A percentile compares a stretch with the other conserved stretches of the same genome.
These are phyloP conservation scores for Globisporangium iwayamae DNA, from an alignment of 352 stramenopile genomes.

Conservation along the genomic window DNA sequence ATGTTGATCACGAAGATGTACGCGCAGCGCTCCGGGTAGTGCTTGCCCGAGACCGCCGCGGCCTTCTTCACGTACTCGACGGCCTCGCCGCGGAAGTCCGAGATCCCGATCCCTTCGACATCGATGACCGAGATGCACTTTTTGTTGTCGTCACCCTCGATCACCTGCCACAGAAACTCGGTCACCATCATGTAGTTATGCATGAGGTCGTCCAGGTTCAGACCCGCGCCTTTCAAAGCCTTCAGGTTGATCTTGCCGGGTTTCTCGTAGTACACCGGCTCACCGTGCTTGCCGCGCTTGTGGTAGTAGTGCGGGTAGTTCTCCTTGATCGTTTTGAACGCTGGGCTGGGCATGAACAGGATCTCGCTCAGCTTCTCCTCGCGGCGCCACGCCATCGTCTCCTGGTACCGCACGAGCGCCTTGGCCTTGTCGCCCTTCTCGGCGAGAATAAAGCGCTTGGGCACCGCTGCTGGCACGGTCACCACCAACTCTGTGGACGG, in stretches of 20 bases:
- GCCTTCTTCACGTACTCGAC: conserved; percentile 84
- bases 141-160: conserved; percentile 79
- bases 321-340: conserved; percentile 86
- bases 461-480: conserved; percentile 24
- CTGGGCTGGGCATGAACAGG: conserved; percentile 52
- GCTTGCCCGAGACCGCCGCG: conserved; percentile 74
- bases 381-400: conserved; percentile 74
- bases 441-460: conserved; percentile 64
- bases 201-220: conserved; percentile 80
- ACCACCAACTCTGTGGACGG: conserved; percentile 19
- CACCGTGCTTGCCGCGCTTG: conserved; percentile 73
- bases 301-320: conserved; percentile 92
- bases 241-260: conserved; percentile 86
- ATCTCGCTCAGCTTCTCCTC: conserved; percentile 82
- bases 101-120: conserved; percentile 79
- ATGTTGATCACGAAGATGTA: conserved; percentile 95
- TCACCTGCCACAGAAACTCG: conserved; percentile 83
- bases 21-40: conserved; percentile 92
- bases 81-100: conserved; percentile 82
- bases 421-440: conserved; percentile 77
- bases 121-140: conserved; percentile 86
- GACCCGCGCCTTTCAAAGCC: conserved; percentile 67
- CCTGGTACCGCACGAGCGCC: conserved; percentile 59
- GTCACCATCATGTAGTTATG: conserved; percentile 85
- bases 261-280: conserved; percentile 88